Base-by-base conservation (phyloP, 2,329 filamentous ascomycete species). In the Lachnellula hyalina region DNA sequence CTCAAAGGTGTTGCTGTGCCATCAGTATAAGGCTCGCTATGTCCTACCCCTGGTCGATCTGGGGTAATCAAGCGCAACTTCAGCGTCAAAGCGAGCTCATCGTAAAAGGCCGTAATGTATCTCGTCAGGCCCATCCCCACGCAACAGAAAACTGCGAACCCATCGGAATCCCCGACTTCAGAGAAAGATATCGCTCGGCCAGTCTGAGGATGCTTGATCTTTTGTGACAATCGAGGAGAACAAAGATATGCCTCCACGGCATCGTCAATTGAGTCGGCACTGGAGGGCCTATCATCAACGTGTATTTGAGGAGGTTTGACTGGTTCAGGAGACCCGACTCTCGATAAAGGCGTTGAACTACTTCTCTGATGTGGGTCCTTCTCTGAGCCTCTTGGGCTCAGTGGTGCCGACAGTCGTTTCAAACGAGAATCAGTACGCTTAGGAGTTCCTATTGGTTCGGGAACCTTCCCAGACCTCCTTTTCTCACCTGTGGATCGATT, bases 61-160 rank as follows among this genome's bases (percentile, higher is more conserved):
- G 93, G 88, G 0, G 94, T 97, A 62, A 99, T 96, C 50, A 99
- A 78, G 19, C 94, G 84, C 54, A 99, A 74, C 70, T 90, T 94
- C 56, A 99, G 75, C 0, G 92, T 96, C 66, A 89, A 75, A 2
- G 94, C 94, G 51, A 99, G 77, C 70, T 99, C 94, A 69, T 99
- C 94, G 68, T 97, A 99, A 69, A 99, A 99, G 0, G 92, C 91
- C 57, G 90, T 96, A 56, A 99, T 89, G 69, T 94, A 99, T 71
- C 94, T 83, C 11, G 94, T 99, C 65, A 99, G 73, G 0, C 94
- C 94, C 94, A 99, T 99, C 19, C 94, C 94, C 2, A 99, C 91
- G 66, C 94, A 99, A 69, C 94, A 95, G 63, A 99, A 92, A 2
- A 99, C 90, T 2, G 91, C 93, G 62, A 87, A 93, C 1, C 94